Base-by-base conservation (phyloP, 2,329 filamentous ascomycete genomes). In the Dissoconium aciculare region DNA sequence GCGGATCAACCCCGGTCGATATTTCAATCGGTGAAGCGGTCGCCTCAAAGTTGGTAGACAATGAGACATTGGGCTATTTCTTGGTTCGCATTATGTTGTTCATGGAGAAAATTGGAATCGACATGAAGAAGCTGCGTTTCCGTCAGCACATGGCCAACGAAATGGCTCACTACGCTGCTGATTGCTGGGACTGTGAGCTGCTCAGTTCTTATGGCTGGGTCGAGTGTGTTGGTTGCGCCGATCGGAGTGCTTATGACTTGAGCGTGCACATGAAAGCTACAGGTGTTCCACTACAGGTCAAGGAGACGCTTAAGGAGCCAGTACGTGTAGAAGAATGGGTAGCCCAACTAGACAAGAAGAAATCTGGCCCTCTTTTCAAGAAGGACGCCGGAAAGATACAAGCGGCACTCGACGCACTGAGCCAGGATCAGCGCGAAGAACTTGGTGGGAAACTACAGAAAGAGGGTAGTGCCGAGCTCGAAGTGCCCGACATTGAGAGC, bases 41-140 rank as follows among this genome's bases (percentile, higher is more conserved):
- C 36, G 68, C 74, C 52, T 69, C 73, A 29, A 74, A 78, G 30
- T 67, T 89, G 15, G 82, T 98, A 11, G 85, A 98, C 56, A 98
- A 95, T 57, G 85, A 98, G 67, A 98, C 89, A 1, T 70, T 98
- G 26, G 89, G 89, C 39, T 98, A 98, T 64, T 98, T 98, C 67
- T 64, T 98, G 28, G 89, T 83, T 26, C 76, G 89, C 33, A 94
- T 98, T 50, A 78, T 89, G 53, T 71, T 82, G 24, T 98, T 95
- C 69, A 68, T 95, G 44, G 58, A 78, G 50, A 84, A 78, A 59
- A 78, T 98, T 45, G 89, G 89, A 52, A 68, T 92, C 28, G 87
- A 95, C 54, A 66, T 73, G 53, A 69, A 64, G 43, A 98, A 95
- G 66, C 71, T 95, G 46, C 79, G 89, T 32, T 95, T 95, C 69